Evolutionary conservation across 495 filamentous ascomycete genomes (phyloP), one percentile per base, ranked within the genome.

Genomic region (Podospora appendiculata): DNA sequence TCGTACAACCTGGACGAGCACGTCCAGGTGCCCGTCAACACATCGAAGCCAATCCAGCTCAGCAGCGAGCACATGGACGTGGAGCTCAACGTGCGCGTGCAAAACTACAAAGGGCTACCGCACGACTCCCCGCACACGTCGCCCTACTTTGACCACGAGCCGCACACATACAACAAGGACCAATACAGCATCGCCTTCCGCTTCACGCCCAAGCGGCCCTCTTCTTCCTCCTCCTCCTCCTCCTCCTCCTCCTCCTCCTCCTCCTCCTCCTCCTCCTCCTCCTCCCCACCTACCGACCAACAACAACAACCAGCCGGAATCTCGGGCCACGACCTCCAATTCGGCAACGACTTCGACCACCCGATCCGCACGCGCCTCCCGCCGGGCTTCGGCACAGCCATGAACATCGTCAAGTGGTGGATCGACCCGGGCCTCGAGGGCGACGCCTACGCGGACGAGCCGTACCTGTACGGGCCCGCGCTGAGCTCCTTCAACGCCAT

Each of bases 271-370:
- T 18, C 43, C 6, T 6, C 43, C 4, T 6, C 9, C 14, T 18
- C 11, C 4, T 19, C 11, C 18, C 7, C 11, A 10, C 11, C 34
- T 12, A 45, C 32, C 41, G 10, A 41, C 12, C 35, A 50, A 13
- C 19, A 51, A n/a, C 13, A n/a, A 11, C 17, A 48, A 2, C 19
- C 8, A 7, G 48, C 50, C 19, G 70, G 70, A 6, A 83, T 95
- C 32, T 74, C 77, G 7, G 89, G 82, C 41, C 68, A 81, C 18
- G 85, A 89, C 49, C 77, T 96, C 1, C 77, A 96, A 35, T 95
- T 90, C 52, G 92, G 92, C 14, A 96, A 96, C 65, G 87, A 95
- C 69, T 96, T 96, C 54, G 89, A 93, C 58, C 79, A 84, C 25
- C 88, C 91, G 0, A 88, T 98, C 52, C 81, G 88, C 39, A 84